Base-by-base conservation (phyloP, 2,329 filamentous ascomycete genomes). In the Fusarium sambucinum region DNA sequence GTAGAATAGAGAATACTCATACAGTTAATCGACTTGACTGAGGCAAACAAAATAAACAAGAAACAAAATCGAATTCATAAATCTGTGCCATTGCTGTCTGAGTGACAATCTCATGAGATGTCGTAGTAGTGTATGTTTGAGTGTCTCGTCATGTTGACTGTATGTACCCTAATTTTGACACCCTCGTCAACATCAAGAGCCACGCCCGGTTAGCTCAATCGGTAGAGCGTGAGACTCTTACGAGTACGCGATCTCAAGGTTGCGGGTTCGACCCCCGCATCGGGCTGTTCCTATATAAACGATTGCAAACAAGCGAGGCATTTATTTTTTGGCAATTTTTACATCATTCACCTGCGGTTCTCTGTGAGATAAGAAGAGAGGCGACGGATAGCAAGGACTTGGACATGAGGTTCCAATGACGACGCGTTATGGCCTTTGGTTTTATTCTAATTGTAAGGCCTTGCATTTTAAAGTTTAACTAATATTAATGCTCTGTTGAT, bases 141-240 rank as follows among this genome's bases (percentile, higher is more conserved):
- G 17, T 6, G 17, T 19, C n/a, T 19, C 3, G 4, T 12, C n/a
- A 2, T 11, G 1, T 19, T 7, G 5, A 6, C 2, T 13, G 1
- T 6, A 0, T 38, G 5, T 37, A 19, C 4, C 17, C 2, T 4
- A 38, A 19, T 12, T 50, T n/a, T 0, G 7, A 13, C 3, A 0
- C 0, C 3, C 8, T 4, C 11, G 19, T 12, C 32, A 50, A 50
- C 21, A 50, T 11, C 6, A 55, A 37, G 68, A 66, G 68, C 68
- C 68, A 66, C 47, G 71, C 71, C 71, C 66, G 71, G 71, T 71
- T 73, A 73, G 71, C 68, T 74, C 72, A 74, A 76, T 76, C 74
- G 74, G 73, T 89, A 89, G 87, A 89, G 87, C 87, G 86, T 89
- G 84, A 88, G 87, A 89, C 87, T 89, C 87, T 85, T 85, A 85